Conservation (phyloP, 331 rosid genomes). For the Dryas integrifolia region DNA sequence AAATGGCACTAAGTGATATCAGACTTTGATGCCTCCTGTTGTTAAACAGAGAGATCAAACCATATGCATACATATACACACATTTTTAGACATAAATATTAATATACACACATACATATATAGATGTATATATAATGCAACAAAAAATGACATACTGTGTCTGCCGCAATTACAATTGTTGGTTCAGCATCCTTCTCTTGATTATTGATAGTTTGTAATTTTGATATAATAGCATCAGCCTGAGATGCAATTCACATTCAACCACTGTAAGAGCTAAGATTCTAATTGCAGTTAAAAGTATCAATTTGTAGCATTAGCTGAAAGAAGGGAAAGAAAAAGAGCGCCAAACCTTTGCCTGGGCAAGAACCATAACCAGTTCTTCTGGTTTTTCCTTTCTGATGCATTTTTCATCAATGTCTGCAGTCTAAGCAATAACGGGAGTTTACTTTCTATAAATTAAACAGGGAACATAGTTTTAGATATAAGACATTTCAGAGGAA, state of each 20-base stretch:
- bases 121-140: neutral
- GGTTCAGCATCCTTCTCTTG: constrained; percentile 57
- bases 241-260: constrained; percentile 44
- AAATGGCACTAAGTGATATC: constrained; percentile 58
- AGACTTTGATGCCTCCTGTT: constrained; percentile 21
- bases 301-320: neutral
- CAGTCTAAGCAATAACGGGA: constrained; percentile 47
- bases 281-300: neutral
- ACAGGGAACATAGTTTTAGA: neutral
- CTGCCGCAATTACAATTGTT: constrained; percentile 74
- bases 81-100: too few relatives aligned
- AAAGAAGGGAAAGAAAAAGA: neutral
- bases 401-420: constrained; percentile 89
- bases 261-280: constrained; percentile 34
- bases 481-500: neutral
- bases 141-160: constrained; percentile 62
- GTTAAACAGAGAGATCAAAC: constrained; percentile 26
- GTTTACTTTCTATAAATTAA: constrained; percentile 10
- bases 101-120: neutral
- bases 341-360: constrained; percentile 75
- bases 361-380: constrained; percentile 86
- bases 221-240: constrained; percentile 81
- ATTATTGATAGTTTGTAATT: constrained; percentile 45
- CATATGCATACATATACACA: neutral
- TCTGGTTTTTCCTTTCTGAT: constrained; percentile 79